phyloP scores from a whole-genome alignment of 1,139 yeast genomes.

The Scheffersomyces quercinus region DNA sequence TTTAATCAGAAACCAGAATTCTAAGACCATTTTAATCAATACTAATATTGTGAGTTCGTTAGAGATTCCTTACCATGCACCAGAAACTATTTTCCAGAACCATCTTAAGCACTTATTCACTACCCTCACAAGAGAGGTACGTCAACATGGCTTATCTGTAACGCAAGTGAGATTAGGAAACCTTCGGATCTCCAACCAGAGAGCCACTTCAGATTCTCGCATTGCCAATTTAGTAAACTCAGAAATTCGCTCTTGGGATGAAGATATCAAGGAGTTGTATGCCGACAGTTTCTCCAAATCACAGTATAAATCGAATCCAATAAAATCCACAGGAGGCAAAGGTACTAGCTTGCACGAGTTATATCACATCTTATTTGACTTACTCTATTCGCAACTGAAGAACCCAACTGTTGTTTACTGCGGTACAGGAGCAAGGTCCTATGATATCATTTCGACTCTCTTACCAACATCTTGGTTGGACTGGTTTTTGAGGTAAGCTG shows the following conservation, averaged over 20 bases:
- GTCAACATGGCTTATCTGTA: constrained; percentile 42
- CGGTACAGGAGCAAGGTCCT: constrained; percentile 52
- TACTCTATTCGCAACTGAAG: constrained; percentile 35
- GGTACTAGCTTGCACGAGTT: constrained; percentile 49
- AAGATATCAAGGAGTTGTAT: constrained; percentile 38
- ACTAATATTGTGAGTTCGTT: constrained; percentile 47
- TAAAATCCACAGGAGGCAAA: constrained; percentile 30
- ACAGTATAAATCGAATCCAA: constrained; percentile 35
- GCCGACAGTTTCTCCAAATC: constrained; percentile 35
- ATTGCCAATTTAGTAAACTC: constrained; percentile 35
- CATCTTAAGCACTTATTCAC: constrained; percentile 39
- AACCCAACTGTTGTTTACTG: constrained; percentile 43
- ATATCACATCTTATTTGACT: constrained; percentile 56
- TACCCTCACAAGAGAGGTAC: constrained; percentile 39
- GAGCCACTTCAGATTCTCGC: constrained; percentile 24
- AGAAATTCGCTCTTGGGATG: constrained; percentile 45
- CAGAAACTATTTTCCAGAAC: constrained; percentile 45
- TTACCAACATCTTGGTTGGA: constrained; percentile 37
- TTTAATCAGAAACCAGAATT: constrained; percentile 49
- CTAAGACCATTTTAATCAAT: constrained; percentile 45
- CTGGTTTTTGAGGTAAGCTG: constrained; percentile 17
- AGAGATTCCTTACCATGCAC: constrained; percentile 49
- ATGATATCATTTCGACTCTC: constrained; percentile 35
- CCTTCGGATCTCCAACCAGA: constrained; percentile 37
- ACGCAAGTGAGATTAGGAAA: constrained; percentile 53